A percentile compares a stretch with the other conserved stretches of the same genome.
phyloP scores from a whole-genome alignment of 2,329 filamentous ascomycete genomes.

The Botrytis squamosa region DNA sequence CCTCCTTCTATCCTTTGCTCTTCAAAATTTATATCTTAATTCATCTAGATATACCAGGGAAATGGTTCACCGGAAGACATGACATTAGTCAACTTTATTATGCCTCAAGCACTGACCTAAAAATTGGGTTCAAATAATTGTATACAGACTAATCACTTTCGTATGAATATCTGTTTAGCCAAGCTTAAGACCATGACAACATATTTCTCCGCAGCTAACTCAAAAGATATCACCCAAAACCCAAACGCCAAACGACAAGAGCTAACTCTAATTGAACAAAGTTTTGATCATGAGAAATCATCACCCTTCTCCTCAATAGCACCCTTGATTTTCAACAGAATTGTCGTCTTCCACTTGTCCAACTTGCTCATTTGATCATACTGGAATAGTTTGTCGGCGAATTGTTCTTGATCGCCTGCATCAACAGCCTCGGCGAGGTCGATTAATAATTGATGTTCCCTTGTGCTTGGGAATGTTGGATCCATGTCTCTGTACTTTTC shows the following conservation, averaged over 20 bases:
- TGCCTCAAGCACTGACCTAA: neutral
- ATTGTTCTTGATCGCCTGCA: conserved; percentile 75
- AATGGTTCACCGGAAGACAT: neutral
- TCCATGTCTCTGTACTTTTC: conserved; percentile 81
- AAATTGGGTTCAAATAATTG: neutral
- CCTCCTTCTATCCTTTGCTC: neutral
- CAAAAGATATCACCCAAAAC: conserved; percentile 5
- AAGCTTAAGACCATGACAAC: neutral
- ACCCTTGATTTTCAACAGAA: conserved; percentile 80
- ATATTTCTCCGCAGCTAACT: conserved; percentile 10
- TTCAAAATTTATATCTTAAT: neutral
- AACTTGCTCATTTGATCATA: conserved; percentile 91
- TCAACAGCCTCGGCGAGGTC: conserved; percentile 77
- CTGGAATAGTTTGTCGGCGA: conserved; percentile 82
- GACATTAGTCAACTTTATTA: neutral
- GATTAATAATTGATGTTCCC: conserved; percentile 77
- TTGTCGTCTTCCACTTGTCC: conserved; percentile 94
- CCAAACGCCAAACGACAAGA: conserved; percentile 16
- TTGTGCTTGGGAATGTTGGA: conserved; percentile 70
- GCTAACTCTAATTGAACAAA: neutral
- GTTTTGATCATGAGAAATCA: conserved; percentile 58
- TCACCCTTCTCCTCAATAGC: conserved; percentile 70
- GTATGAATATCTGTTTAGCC: neutral
- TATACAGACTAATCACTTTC: neutral
- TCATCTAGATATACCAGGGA: neutral